Percentiles rank a stretch among this genome's conserved stretches.
phyloP scores from a whole-genome alignment of 805 yeast species.

The Lipomyces kockii region DNA sequence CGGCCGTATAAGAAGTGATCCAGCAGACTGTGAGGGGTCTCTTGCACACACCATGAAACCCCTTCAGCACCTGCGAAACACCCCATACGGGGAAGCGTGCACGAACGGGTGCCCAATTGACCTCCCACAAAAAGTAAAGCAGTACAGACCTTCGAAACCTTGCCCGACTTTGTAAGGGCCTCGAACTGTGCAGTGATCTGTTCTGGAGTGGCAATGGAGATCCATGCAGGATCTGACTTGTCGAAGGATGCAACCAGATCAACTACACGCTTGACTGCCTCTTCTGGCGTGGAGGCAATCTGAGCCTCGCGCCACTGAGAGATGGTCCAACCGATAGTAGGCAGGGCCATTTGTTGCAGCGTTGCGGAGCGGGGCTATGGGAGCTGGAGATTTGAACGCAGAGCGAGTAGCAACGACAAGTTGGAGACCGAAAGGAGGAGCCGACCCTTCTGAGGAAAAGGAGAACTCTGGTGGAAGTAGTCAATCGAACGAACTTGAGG shows the following conservation, averaged over 20 bases:
- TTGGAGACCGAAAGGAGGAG: background rate
- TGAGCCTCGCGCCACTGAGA: constrained; percentile 79
- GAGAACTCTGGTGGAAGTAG: background rate
- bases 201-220: constrained; percentile 69
- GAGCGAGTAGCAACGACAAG: background rate
- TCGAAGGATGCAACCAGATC: constrained; percentile 46
- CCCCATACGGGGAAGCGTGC: background rate
- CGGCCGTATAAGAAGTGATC: too few species aligned
- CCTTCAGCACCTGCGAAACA: too few species aligned
- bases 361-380: background rate
- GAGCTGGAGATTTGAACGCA: background rate
- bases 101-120: background rate
- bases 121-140: background rate
- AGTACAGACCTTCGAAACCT: constrained; percentile 47
- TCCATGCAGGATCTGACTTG: constrained; percentile 83
- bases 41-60: background rate
- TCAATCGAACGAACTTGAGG: too few species aligned
- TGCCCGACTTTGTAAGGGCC: constrained; percentile 60
- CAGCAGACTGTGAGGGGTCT: background rate
- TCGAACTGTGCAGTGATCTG: constrained; percentile 77
- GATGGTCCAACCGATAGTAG: constrained; percentile 74
- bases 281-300: constrained; percentile 60
- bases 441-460: background rate
- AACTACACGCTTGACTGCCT: constrained; percentile 58
- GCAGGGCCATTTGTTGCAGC: constrained; percentile 20